Conservation (phyloP, 1,284 basidiomycete genomes). For the Rhizopogon parksii region DNA sequence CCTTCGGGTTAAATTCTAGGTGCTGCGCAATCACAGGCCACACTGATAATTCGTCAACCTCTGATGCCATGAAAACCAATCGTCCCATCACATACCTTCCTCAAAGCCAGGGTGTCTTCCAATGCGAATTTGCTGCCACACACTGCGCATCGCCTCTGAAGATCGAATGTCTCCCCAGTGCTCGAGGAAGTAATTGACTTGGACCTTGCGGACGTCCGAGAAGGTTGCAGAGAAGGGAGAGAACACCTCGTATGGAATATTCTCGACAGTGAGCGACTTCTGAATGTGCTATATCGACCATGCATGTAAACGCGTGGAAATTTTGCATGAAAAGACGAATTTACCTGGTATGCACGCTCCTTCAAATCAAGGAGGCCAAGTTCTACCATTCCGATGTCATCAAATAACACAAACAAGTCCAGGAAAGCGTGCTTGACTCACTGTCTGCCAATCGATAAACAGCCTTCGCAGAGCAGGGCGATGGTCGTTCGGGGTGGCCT, state of each 20-base stretch:
- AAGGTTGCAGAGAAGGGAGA: constrained; percentile 79
- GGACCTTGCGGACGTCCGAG: constrained; percentile 77
- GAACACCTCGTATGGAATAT: constrained; percentile 83
- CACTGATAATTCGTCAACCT: constrained; percentile 32
- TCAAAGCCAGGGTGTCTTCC: constrained; percentile 81
- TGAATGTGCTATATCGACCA: constrained; percentile 55
- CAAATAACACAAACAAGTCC: background rate
- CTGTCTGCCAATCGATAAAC: constrained; percentile 84
- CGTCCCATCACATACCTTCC: constrained; percentile 44
- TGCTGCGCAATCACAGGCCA: constrained; percentile 63
- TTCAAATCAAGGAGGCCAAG: constrained; percentile 65
- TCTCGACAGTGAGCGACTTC: constrained; percentile 67
- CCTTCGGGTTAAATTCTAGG: constrained; percentile 51
- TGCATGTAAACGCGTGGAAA: background rate
- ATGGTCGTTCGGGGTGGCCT: constrained; percentile 52
- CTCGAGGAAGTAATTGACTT: constrained; percentile 71
- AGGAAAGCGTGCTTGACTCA: constrained; percentile 32
- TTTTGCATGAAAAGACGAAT: too few species aligned
- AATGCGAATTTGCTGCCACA: constrained; percentile 76
- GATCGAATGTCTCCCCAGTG: constrained; percentile 79
- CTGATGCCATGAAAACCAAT: background rate
- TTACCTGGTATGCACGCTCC: constrained; percentile 59
- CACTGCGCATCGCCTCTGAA: constrained; percentile 73
- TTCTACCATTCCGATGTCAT: constrained; percentile 34
- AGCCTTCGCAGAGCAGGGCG: constrained; percentile 84